These are phyloP conservation scores for Gracilaria vermiculophylla DNA, from an alignment of 23 red algal genomes.

Conservation along the genomic window DNA sequence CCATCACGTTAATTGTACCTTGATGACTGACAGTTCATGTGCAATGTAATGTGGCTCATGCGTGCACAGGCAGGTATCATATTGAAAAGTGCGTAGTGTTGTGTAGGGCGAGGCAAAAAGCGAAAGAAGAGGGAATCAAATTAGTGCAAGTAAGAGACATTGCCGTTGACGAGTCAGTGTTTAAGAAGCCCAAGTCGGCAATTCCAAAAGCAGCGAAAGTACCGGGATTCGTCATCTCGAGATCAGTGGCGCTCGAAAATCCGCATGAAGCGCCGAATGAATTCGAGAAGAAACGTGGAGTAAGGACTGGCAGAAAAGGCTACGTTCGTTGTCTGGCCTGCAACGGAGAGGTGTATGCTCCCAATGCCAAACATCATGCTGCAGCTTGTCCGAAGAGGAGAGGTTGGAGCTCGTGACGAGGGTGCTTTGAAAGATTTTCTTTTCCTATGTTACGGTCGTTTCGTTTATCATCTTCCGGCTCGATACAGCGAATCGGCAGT, in stretches of 20 bases:
- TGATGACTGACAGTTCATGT: background rate
- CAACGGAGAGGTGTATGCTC: conserved; percentile 37
- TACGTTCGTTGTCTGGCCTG: conserved; percentile 39
- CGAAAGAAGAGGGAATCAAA: conserved; percentile 15
- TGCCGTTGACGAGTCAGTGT: background rate
- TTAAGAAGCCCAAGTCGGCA: conserved; percentile 33
- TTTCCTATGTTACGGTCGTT: background rate
- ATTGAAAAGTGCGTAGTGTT: conserved; percentile 32
- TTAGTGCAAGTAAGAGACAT: conserved; percentile 6
- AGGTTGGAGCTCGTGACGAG: background rate
- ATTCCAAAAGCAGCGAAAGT: conserved; percentile 25
- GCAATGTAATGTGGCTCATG: background rate
- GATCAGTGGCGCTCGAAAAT: conserved; percentile 2
- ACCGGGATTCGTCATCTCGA: conserved; percentile 37
- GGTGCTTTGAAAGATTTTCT: background rate
- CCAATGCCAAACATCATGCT: conserved; percentile 33
- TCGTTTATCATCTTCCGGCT: no score
- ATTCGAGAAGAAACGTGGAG: background rate
- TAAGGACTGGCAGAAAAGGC: conserved; percentile 17
- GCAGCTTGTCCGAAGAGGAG: conserved; percentile 1
- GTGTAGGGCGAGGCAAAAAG: background rate
- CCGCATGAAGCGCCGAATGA: conserved; percentile 9
- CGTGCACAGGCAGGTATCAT: conserved; percentile 26
- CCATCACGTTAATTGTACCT: no score
- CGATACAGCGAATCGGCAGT: no score